A percentile compares a stretch with the other conserved stretches of the same genome.
Evolutionary conservation across 495 filamentous ascomycete genomes (phyloP).

Genomic region (Aspergillus asperescens): DNA sequence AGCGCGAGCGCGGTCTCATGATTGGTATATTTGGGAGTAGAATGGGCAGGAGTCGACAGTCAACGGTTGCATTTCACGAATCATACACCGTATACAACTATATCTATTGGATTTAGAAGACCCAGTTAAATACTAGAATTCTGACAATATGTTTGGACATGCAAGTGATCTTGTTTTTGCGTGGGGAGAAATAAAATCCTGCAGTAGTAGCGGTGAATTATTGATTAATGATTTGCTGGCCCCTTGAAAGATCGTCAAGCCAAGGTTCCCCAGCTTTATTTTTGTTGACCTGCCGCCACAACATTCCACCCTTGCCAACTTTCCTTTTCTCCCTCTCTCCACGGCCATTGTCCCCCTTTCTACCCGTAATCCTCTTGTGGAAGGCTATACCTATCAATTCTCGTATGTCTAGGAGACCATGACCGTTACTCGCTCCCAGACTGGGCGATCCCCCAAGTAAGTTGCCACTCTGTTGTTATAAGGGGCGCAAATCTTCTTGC

Average conservation of each 20-base stretch:
- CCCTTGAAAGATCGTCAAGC: constrained; percentile 11
- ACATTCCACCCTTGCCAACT: constrained; percentile 8
- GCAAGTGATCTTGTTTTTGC: neutral
- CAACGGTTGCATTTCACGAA: neutral
- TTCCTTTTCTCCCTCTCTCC: constrained; percentile 10
- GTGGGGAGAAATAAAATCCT: neutral
- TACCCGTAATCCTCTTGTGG: neutral
- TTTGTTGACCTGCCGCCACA: constrained; percentile 9
- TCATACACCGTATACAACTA: constrained; percentile 2
- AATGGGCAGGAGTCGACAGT: constrained; percentile 1
- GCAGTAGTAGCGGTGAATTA: no score
- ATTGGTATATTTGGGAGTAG: constrained; percentile 3
- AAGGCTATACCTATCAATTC: neutral
- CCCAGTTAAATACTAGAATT: neutral
- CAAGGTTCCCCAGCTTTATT: constrained; percentile 11
- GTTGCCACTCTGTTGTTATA: constrained; percentile 21
- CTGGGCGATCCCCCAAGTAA: constrained; percentile 48
- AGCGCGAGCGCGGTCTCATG: neutral
- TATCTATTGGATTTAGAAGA: neutral
- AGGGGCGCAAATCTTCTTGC: constrained; percentile 14
- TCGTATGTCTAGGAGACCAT: constrained; percentile 30
- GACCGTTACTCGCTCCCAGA: constrained; percentile 47
- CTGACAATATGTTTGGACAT: neutral
- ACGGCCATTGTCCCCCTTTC: neutral
- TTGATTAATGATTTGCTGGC: constrained; percentile 3